A percentile compares a stretch with the other conserved stretches of the same genome.
Conservation (phyloP, 192 early-diverging fungal species). For the Piromyces finnis region DNA sequence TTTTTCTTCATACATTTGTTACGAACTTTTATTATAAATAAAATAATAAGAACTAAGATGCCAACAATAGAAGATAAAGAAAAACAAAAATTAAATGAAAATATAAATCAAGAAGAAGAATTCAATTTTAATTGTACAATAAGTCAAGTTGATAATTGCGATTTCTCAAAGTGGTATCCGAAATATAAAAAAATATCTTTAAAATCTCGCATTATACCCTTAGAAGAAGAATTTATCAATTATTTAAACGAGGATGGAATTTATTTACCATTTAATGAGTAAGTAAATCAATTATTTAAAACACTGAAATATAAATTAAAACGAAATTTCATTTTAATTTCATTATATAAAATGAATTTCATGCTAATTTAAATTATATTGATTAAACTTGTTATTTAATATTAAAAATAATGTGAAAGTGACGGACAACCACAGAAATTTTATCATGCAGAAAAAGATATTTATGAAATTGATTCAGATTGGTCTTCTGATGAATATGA, state of each 20-base stretch:
- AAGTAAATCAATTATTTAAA: too few species aligned
- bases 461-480: constrained; percentile 8
- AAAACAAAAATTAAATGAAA: not conserved
- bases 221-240: not conserved
- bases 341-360: too few species aligned
- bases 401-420: not conserved
- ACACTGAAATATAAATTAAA: too few species aligned
- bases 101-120: not conserved
- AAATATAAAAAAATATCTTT: not conserved
- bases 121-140: not conserved
- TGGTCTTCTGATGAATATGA: constrained; percentile 11
- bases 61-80: not conserved
- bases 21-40: too few species aligned
- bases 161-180: not conserved
- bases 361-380: too few species aligned
- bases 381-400: too few species aligned
- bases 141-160: not conserved
- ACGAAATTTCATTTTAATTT: too few species aligned
- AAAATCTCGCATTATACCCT: not conserved
- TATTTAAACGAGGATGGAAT: not conserved
- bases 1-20: too few species aligned
- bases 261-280: not conserved
- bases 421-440: constrained; percentile 14
- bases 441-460: constrained; percentile 4
- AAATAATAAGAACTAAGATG: too few species aligned